A percentile compares a stretch with the other conserved stretches of the same genome.
These are phyloP conservation scores for Lepiota venenata DNA, from an alignment of 768 basidiomycete genomes.

Conservation along the genomic window DNA sequence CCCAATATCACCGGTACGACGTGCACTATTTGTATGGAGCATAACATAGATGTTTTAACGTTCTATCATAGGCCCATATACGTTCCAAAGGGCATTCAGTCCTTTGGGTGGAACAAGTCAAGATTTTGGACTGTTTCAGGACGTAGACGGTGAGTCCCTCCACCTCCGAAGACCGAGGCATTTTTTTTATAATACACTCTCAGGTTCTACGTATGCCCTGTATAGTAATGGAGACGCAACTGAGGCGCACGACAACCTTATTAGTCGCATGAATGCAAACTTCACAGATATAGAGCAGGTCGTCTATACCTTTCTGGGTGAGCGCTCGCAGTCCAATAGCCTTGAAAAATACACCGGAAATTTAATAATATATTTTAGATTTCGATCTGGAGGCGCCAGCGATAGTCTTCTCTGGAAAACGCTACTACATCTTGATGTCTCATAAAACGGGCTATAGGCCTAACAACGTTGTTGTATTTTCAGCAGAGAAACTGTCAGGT, in stretches of 20 bases:
- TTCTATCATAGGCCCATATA: background rate
- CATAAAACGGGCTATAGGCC: constrained; percentile 6
- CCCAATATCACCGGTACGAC: constrained; percentile 23
- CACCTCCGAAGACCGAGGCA: background rate
- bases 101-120: constrained; percentile 4
- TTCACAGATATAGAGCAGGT: constrained; percentile 2
- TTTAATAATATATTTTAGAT: background rate
- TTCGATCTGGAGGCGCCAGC: constrained; percentile 6
- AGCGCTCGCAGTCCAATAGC: background rate
- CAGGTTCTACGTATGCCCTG: constrained; percentile 5
- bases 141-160: background rate
- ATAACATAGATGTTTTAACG: no score
- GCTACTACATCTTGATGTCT: constrained; percentile 6
- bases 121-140: constrained; percentile 7
- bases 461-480: constrained; percentile 9
- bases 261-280: constrained; percentile 1
- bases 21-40: no score
- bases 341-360: no score
- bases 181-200: background rate
- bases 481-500: constrained; percentile 4
- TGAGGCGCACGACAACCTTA: constrained; percentile 6
- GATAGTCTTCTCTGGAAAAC: constrained; percentile 2
- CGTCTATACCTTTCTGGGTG: constrained; percentile 2
- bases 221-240: constrained; percentile 6
- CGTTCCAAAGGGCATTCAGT: constrained; percentile 1